Conservation (phyloP, 208 protist genomes). For the Tetramitus jugosus region DNA sequence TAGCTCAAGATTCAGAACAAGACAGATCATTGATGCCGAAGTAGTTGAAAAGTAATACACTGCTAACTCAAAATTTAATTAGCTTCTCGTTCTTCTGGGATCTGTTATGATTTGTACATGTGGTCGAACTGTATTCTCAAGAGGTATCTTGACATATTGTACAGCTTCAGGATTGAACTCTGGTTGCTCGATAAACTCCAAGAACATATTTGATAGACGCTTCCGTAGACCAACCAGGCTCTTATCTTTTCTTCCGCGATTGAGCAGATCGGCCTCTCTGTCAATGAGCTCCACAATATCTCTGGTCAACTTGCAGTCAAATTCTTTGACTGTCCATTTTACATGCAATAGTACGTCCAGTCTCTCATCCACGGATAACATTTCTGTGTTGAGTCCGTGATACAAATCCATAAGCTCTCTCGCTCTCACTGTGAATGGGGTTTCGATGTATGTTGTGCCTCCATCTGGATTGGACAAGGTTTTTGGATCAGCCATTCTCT, state of each 20-base stretch:
- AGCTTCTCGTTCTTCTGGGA: no score
- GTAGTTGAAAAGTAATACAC: no score
- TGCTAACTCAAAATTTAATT: no score
- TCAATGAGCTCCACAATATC: constrained; percentile 89
- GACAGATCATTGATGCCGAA: no score
- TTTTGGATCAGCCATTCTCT: constrained; percentile 20
- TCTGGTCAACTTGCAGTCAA: constrained; percentile 60
- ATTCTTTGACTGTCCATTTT: constrained; percentile 93
- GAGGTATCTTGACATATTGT: constrained; percentile 23
- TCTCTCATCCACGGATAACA: constrained; percentile 54
- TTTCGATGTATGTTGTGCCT: constrained; percentile 57
- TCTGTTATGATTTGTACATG: no score
- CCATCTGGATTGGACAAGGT: neutral
- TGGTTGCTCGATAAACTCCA: constrained; percentile 83
- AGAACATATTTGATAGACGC: constrained; percentile 76
- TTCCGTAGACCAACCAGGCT: constrained; percentile 58
- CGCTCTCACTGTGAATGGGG: constrained; percentile 77
- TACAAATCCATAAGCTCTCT: constrained; percentile 82
- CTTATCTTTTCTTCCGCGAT: constrained; percentile 56
- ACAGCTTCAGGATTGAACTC: constrained; percentile 86
- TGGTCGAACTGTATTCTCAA: neutral
- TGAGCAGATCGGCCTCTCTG: constrained; percentile 87
- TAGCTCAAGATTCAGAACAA: no score
- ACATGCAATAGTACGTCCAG: constrained; percentile 89
- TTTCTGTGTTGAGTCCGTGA: constrained; percentile 48